These are phyloP conservation scores for Macadamia integrifolia DNA, from an alignment of 164 flowering plant genomes.

Conservation along the genomic window DNA sequence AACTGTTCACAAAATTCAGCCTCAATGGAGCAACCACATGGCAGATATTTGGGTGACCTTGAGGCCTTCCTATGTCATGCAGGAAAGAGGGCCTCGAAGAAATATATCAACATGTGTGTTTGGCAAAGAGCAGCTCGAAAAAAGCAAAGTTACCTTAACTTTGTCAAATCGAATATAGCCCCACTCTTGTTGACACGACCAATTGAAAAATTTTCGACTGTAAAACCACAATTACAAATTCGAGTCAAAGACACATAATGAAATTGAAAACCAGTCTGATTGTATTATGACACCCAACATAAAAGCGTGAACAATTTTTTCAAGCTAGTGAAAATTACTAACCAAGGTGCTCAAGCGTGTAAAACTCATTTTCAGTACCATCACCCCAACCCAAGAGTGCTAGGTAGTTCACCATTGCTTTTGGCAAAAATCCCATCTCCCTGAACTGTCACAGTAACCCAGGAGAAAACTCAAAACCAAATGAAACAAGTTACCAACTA, in stretches of 20 bases:
- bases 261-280: neutral
- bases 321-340: slow-evolving; percentile 21
- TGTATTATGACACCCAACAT: neutral
- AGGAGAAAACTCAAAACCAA: neutral
- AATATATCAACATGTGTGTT: neutral
- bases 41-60: no score
- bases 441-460: slow-evolving; percentile 46
- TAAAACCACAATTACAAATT: slow-evolving; percentile 14
- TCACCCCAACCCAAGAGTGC: slow-evolving; percentile 99
- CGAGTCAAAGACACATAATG: neutral
- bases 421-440: slow-evolving; percentile 95
- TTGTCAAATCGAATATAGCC: slow-evolving; percentile 82
- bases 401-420: slow-evolving; percentile 92
- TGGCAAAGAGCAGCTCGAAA: neutral
- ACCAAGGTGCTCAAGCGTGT: slow-evolving; percentile 84
- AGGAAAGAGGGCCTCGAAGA: no score
- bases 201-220: slow-evolving; percentile 89
- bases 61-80: no score
- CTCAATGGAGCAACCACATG: no score
- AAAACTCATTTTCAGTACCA: slow-evolving; percentile 93
- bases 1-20: no score
- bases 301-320: neutral
- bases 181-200: slow-evolving; percentile 92
- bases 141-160: slow-evolving; percentile 55
- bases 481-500: neutral